phyloP scores from a whole-genome alignment of 768 basidiomycete species.

The Phlegmacium glaucopus region DNA sequence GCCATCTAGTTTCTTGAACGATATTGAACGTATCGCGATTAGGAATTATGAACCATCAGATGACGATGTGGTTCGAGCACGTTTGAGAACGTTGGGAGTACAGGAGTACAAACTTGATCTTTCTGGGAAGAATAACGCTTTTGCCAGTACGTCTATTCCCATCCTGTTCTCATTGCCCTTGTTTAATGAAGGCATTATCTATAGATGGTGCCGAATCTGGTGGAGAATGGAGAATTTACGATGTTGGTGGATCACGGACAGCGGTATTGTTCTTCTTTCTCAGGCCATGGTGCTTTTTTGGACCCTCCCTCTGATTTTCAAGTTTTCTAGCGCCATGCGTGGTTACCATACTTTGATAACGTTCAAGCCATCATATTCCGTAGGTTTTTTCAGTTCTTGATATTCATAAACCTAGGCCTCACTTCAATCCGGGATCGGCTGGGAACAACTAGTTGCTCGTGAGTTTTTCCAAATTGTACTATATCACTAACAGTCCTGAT shows the following conservation, averaged over 20 bases:
- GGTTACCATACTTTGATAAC: conserved; percentile 72
- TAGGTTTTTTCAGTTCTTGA: conserved; percentile 36
- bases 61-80: conserved; percentile 67
- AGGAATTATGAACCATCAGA: conserved; percentile 51
- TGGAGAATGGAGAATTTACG: conserved; percentile 63
- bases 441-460: conserved; percentile 42
- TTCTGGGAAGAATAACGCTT: background rate
- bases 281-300: background rate
- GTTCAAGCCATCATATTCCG: conserved; percentile 78
- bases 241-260: conserved; percentile 65
- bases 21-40: conserved; percentile 56
- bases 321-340: conserved; percentile 54
- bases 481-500: conserved; percentile 21
- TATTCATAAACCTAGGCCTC: conserved; percentile 3
- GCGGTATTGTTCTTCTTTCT: conserved; percentile 33
- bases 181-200: background rate
- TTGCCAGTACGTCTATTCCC: background rate
- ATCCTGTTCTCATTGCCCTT: background rate
- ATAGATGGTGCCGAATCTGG: conserved; percentile 22
- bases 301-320: background rate
- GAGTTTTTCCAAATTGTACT: conserved; percentile 37
- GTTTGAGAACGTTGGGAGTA: conserved; percentile 66
- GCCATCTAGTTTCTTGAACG: conserved; percentile 58
- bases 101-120: conserved; percentile 63
- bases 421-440: no score